Conservation (phyloP, 306 rosid genomes). For the Oemleria cerasiformis region DNA sequence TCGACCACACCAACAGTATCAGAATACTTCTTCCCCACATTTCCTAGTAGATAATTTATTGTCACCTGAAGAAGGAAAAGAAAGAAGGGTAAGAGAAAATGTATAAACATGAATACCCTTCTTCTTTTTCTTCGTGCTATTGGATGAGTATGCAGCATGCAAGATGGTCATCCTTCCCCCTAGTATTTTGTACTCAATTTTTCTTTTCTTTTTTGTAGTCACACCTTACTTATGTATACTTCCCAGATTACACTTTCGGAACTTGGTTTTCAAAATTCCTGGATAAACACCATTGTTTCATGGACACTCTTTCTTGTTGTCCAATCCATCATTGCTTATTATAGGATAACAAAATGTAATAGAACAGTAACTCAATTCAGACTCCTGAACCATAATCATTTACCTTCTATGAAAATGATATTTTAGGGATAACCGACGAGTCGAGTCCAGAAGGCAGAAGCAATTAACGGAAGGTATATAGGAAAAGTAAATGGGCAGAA, state of each 20-base stretch:
- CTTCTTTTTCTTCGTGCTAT: not conserved
- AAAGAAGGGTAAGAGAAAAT: slow-evolving; percentile 20
- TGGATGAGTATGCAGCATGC: not conserved
- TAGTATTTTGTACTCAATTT: not conserved
- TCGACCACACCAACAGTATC: slow-evolving; percentile 95
- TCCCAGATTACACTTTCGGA: not conserved
- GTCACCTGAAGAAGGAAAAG: slow-evolving; percentile 65
- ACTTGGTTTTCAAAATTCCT: not conserved
- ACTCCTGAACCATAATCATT: not conserved
- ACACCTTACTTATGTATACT: not conserved
- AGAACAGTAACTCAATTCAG: not conserved
- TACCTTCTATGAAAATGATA: not conserved
- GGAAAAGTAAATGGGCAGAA: not conserved
- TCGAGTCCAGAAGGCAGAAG: not conserved
- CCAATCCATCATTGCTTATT: too few species aligned
- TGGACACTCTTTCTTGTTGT: too few species aligned
- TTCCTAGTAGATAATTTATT: slow-evolving; percentile 85
- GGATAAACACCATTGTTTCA: too few species aligned
- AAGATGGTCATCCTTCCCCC: not conserved
- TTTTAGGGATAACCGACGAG: not conserved
- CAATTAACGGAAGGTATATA: not conserved
- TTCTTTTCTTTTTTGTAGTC: too few species aligned
- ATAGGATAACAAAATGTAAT: not conserved
- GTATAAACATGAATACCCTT: not conserved
- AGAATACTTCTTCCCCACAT: slow-evolving; percentile 75